Conservation (phyloP, 306 rosid genomes). For the Luffa aegyptiaca region DNA sequence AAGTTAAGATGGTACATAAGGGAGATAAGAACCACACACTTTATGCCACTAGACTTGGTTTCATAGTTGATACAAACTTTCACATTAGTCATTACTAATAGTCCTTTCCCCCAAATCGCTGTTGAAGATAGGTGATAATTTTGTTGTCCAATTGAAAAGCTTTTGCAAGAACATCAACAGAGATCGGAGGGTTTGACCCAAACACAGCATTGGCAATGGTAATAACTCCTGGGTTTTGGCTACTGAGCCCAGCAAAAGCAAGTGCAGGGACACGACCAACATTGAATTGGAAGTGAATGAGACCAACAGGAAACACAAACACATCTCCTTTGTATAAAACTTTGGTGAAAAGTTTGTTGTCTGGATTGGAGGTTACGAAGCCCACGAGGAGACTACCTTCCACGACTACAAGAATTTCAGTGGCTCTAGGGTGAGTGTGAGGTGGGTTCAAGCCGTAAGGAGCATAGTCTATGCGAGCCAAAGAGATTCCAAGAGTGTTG, state of each 20-base stretch:
- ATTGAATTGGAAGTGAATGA: too few species aligned
- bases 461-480: conserved; percentile 4
- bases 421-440: neutral
- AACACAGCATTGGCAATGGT: neutral
- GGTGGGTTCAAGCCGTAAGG: conserved; percentile 6
- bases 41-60: too few species aligned
- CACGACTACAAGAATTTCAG: neutral
- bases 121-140: neutral
- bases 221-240: too few species aligned
- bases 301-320: too few species aligned
- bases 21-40: too few species aligned
- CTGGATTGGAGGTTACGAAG: neutral
- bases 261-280: too few species aligned
- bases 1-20: too few species aligned
- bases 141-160: neutral
- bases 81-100: too few species aligned
- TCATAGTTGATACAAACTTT: too few species aligned
- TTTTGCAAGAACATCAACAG: conserved; percentile 4
- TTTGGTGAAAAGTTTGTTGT: too few species aligned
- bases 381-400: conserved; percentile 4
- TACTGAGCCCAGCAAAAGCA: too few species aligned
- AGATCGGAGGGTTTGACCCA: neutral
- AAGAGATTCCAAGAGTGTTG: conserved; percentile 6
- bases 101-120: neutral
- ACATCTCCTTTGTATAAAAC: too few species aligned